Conservation (phyloP, 164 flowering plant genomes). For the Saururus chinensis region DNA sequence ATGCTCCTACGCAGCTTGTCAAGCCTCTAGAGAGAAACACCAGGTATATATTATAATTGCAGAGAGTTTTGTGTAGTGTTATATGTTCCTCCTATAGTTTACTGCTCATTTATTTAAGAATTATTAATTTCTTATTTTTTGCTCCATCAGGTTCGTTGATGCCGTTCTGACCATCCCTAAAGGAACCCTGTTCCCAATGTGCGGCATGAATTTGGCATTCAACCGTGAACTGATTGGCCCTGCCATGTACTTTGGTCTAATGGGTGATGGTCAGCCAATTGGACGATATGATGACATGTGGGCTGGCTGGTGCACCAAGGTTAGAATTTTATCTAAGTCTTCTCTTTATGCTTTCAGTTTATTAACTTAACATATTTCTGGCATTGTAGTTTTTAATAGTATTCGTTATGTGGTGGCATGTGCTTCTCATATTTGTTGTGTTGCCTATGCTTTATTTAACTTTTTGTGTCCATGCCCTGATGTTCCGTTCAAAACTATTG, state of each 20-base stretch:
- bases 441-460: too few relatives aligned
- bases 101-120: neutral
- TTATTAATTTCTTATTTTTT: neutral
- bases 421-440: neutral
- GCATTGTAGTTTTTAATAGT: neutral
- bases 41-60: slow-evolving; percentile 14
- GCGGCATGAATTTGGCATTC: slow-evolving; percentile 43
- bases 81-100: neutral
- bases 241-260: slow-evolving; percentile 41
- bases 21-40: slow-evolving; percentile 51
- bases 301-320: slow-evolving; percentile 36
- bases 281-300: slow-evolving; percentile 34
- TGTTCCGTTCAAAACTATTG: neutral
- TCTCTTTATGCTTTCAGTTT: neutral
- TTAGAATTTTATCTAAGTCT: slow-evolving; percentile 1
- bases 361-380: neutral
- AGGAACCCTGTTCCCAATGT: slow-evolving; percentile 40
- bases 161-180: slow-evolving; percentile 40
- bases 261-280: slow-evolving; percentile 38
- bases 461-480: too few relatives aligned
- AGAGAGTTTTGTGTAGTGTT: neutral
- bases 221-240: slow-evolving; percentile 39
- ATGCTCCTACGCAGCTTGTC: slow-evolving; percentile 59
- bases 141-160: slow-evolving; percentile 32
- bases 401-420: neutral